A percentile compares a stretch with the other conserved stretches of the same genome.
phyloP scores from a whole-genome alignment of 805 yeast species.

The Pichia kluyveri region DNA sequence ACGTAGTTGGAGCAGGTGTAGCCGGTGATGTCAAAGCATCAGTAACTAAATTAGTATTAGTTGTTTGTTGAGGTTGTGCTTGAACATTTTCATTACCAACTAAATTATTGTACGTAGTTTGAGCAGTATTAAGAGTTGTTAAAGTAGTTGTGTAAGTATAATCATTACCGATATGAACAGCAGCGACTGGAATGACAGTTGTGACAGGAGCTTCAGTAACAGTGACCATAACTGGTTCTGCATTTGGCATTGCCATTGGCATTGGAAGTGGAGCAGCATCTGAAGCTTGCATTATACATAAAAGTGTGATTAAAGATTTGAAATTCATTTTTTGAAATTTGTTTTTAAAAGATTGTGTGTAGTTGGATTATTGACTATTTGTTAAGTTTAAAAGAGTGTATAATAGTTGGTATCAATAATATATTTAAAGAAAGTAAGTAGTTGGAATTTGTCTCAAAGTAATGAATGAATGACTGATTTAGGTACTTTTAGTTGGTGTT shows the following conservation, averaged over 20 bases:
- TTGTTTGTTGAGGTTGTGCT: background rate
- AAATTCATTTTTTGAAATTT: constrained; percentile 4
- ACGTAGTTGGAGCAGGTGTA: no score
- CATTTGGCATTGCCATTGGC: constrained; percentile 3
- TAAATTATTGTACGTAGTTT: background rate
- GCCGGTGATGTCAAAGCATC: background rate
- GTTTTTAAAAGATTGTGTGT: background rate
- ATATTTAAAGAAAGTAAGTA: background rate
- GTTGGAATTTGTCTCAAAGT: background rate
- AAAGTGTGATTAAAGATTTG: constrained; percentile 1
- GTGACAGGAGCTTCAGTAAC: background rate
- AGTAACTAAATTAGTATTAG: background rate
- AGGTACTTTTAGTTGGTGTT: no score
- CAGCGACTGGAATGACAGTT: constrained; percentile 16
- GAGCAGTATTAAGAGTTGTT: background rate
- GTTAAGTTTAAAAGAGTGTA: background rate
- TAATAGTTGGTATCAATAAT: background rate
- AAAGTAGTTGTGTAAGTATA: constrained; percentile 3
- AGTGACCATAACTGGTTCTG: background rate
- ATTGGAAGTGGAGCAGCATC: constrained; percentile 12
- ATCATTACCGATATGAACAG: constrained; percentile 23
- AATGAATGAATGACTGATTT: no score
- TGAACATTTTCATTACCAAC: no score
- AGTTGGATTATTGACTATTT: background rate
- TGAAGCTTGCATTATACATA: background rate